phyloP scores from a whole-genome alignment of 2,329 filamentous ascomycete genomes.

The Epichloe uncinata region DNA sequence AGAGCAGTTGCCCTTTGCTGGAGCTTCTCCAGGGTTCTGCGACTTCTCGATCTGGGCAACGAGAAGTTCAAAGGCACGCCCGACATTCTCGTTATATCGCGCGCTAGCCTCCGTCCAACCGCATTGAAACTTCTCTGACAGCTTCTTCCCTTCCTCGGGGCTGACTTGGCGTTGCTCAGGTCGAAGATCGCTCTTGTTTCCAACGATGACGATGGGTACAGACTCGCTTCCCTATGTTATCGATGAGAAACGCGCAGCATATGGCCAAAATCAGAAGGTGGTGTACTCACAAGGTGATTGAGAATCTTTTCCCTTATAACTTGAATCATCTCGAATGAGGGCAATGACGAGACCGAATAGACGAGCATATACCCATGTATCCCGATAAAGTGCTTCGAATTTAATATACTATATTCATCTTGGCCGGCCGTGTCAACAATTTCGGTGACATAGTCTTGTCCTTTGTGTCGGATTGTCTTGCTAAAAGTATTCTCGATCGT shows the following conservation, averaged over 20 bases:
- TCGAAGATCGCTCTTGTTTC: constrained; percentile 91
- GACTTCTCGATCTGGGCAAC: constrained; percentile 91
- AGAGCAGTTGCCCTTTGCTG: constrained; percentile 65
- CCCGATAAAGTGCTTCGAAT: constrained; percentile 97
- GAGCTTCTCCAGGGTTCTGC: constrained; percentile 76
- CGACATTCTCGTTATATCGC: constrained; percentile 86
- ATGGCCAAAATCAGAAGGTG: neutral
- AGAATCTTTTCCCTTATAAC: constrained; percentile 98
- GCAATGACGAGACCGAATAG: constrained; percentile 88
- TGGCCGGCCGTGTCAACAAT: constrained; percentile 97
- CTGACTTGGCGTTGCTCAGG: constrained; percentile 88
- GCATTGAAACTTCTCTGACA: constrained; percentile 79
- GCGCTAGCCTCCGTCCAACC: constrained; percentile 93
- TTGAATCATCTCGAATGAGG: constrained; percentile 94
- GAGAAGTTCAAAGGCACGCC: constrained; percentile 84
- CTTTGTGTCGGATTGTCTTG: constrained; percentile 85
- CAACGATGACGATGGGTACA: constrained; percentile 87
- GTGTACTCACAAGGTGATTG: constrained; percentile 69
- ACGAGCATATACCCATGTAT: constrained; percentile 98
- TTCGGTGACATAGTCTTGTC: constrained; percentile 87
- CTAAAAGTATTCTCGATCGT: constrained; percentile 99
- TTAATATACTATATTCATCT: constrained; percentile 98
- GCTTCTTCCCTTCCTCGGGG: constrained; percentile 68
- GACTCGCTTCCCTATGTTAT: constrained; percentile 64
- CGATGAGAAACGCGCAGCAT: neutral